phyloP scores from a whole-genome alignment of 441 rosid genomes.

The Hypseocharis bilobata region DNA sequence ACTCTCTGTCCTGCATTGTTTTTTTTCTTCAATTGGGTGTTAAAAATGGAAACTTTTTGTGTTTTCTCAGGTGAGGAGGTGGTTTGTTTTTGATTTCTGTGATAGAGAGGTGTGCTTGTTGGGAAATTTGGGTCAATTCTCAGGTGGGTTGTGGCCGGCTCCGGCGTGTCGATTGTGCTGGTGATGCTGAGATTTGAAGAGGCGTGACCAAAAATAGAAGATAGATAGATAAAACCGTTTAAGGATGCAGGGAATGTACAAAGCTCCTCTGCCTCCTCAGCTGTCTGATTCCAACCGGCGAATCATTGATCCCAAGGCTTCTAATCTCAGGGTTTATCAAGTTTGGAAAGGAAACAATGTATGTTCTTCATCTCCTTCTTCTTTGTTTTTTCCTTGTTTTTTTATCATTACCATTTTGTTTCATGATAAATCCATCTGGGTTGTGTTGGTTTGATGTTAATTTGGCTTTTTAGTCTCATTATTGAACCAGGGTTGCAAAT shows the following conservation, averaged over 20 bases:
- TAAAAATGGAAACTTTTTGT: background rate
- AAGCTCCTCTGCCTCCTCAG: constrained; percentile 27
- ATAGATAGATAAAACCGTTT: background rate
- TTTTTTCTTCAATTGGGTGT: background rate
- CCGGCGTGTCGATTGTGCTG: constrained; percentile 2
- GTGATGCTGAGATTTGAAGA: too few relatives aligned
- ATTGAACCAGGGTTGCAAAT: too few relatives aligned
- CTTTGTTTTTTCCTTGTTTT: background rate
- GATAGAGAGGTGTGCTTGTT: background rate
- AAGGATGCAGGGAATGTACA: constrained; percentile 24
- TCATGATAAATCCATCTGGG: too few relatives aligned
- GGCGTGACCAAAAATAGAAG: too few relatives aligned
- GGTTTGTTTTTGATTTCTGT: background rate
- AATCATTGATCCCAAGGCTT: constrained; percentile 22
- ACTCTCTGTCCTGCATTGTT: background rate
- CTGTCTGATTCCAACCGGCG: constrained; percentile 36
- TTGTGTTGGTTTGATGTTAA: too few relatives aligned
- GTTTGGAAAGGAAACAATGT: constrained; percentile 88
- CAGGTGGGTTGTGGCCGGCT: background rate
- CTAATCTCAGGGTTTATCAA: constrained; percentile 43
- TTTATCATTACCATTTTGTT: background rate
- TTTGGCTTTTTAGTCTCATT: too few relatives aligned
- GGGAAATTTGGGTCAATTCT: background rate
- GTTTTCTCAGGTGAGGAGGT: too few relatives aligned
- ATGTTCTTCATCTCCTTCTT: too few relatives aligned